A percentile compares a stretch with the other conserved stretches of the same genome.
Conservation (phyloP, 257 asterid genomes). For the Przewalskia tangutica region DNA sequence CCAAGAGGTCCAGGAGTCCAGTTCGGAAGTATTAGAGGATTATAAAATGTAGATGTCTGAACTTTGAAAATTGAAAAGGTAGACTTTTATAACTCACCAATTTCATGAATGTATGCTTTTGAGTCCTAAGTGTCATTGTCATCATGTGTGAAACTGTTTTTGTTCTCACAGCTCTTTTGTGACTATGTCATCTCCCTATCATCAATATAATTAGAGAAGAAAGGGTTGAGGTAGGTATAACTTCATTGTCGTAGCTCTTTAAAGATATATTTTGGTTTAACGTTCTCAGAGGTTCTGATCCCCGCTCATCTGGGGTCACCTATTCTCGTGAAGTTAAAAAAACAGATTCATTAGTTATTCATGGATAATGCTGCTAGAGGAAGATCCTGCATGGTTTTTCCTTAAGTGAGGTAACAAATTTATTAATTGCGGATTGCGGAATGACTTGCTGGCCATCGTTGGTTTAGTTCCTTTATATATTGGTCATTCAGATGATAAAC, state of each 20-base stretch:
- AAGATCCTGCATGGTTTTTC: conserved; percentile 15
- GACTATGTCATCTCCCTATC: conserved; percentile 65
- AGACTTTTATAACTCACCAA: conserved; percentile 46
- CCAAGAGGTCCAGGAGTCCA: conserved; percentile 67
- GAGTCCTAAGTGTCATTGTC: conserved; percentile 39
- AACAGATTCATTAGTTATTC: conserved; percentile 20
- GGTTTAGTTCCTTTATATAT: not conserved
- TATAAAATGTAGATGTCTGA: conserved; percentile 36
- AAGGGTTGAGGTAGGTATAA: conserved; percentile 71
- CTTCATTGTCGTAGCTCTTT: conserved; percentile 21
- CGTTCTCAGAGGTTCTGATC: conserved; percentile 9
- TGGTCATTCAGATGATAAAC: conserved; percentile 4
- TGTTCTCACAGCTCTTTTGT: conserved; percentile 90
- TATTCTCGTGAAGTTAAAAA: conserved; percentile 7
- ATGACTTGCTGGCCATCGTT: conserved; percentile 12
- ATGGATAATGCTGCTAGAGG: conserved; percentile 32
- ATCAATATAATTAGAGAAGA: conserved; percentile 58
- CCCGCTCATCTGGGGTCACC: conserved; percentile 15
- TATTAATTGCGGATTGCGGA: conserved; percentile 10
- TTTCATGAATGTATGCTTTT: conserved; percentile 44
- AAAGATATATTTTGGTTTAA: conserved; percentile 10
- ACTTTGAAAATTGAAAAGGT: conserved; percentile 72
- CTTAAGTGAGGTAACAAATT: conserved; percentile 29
- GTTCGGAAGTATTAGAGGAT: conserved; percentile 43
- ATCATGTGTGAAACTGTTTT: conserved; percentile 54